Evolutionary conservation across 108 stramenopile genomes (phyloP).

Genomic region (Discostella stelligeroides): DNA sequence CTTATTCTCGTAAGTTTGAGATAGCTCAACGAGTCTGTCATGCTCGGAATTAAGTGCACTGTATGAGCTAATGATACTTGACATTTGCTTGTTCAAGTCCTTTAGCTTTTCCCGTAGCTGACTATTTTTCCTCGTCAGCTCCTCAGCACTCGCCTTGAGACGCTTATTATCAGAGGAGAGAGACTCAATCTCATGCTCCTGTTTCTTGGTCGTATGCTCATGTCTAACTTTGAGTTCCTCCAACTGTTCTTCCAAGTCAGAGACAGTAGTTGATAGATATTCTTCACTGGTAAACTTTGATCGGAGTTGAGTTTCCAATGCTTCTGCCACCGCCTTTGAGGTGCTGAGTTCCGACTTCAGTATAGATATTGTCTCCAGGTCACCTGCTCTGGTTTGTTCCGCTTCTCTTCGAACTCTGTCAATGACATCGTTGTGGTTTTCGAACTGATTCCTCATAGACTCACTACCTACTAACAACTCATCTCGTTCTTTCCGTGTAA

Average conservation of each 20-base stretch:
- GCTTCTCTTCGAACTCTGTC: constrained; percentile 28
- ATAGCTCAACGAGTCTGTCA: constrained; percentile 51
- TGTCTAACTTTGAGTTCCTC: constrained; percentile 40
- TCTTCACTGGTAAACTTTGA: constrained; percentile 60
- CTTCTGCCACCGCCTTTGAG: constrained; percentile 59
- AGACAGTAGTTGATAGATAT: constrained; percentile 51
- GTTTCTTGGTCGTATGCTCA: constrained; percentile 45
- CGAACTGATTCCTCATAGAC: constrained; percentile 30
- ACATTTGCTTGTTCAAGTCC: constrained; percentile 54
- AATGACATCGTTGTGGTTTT: constrained; percentile 42
- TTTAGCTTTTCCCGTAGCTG: constrained; percentile 35
- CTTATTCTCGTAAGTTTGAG: constrained; percentile 36
- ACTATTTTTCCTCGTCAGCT: constrained; percentile 48
- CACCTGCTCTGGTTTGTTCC: constrained; percentile 29
- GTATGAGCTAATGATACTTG: constrained; percentile 52
- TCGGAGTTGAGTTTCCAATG: constrained; percentile 55
- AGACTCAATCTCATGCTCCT: constrained; percentile 46
- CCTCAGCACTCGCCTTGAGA: constrained; percentile 41
- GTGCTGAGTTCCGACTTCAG: constrained; percentile 55
- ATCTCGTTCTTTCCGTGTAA: constrained; percentile 46
- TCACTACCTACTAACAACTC: constrained; percentile 40
- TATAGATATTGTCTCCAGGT: constrained; percentile 45
- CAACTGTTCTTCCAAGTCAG: constrained; percentile 50
- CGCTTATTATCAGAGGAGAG: constrained; percentile 43
- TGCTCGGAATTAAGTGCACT: constrained; percentile 54